Conservation (phyloP, 805 yeast species). For the Debaryomyces castellii region DNA sequence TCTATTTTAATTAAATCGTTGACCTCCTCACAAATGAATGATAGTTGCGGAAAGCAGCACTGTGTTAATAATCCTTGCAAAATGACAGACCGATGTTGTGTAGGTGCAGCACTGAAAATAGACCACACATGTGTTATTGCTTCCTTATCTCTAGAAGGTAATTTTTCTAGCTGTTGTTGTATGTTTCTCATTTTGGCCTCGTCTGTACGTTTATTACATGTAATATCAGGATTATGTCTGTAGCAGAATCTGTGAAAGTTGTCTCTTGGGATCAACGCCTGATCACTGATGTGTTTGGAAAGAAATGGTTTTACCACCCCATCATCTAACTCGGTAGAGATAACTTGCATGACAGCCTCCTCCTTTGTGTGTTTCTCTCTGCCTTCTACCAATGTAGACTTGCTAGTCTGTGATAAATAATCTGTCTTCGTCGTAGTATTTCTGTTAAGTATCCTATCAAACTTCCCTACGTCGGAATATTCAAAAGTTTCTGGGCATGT, state of each 20-base stretch:
- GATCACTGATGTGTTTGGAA: conserved; percentile 41
- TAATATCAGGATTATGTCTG: conserved; percentile 87
- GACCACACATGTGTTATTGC: conserved; percentile 84
- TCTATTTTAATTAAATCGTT: conserved; percentile 81
- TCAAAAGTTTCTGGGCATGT: conserved; percentile 7
- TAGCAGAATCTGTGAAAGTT: conserved; percentile 77
- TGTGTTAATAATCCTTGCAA: conserved; percentile 81
- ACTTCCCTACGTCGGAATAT: conserved; percentile 1
- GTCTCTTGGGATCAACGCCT: conserved; percentile 43
- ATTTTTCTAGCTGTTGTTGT: conserved; percentile 53
- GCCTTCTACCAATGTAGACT: conserved; percentile 1
- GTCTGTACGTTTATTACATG: conserved; percentile 69
- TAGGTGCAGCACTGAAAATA: conserved; percentile 72
- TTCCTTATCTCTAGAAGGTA: conserved; percentile 71
- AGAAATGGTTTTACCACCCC: conserved; percentile 33
- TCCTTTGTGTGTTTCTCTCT: neutral
- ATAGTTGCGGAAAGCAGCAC: conserved; percentile 93
- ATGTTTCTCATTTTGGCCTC: conserved; percentile 61
- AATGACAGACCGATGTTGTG: conserved; percentile 68
- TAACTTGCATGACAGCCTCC: neutral
- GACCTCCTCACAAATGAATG: conserved; percentile 80
- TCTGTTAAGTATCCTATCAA: conserved; percentile 8
- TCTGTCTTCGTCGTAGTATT: conserved; percentile 4
- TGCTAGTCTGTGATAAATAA: conserved; percentile 1
- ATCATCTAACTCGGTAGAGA: conserved; percentile 1